These are phyloP conservation scores for Botrytis porri DNA, from an alignment of 2,329 filamentous ascomycete genomes.

Conservation along the genomic window DNA sequence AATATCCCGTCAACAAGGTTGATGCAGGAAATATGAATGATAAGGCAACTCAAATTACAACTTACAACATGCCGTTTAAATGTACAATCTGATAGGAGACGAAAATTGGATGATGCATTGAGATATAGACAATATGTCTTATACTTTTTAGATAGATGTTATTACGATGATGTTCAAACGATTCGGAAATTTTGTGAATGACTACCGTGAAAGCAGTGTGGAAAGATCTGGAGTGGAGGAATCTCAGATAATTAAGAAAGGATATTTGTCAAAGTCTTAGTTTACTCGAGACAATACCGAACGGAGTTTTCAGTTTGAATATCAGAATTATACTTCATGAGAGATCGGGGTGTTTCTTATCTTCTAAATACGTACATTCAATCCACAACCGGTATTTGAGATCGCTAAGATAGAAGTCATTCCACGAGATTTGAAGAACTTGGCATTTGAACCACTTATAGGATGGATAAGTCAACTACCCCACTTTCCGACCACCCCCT, in stretches of 20 bases:
- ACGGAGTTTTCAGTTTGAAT: neutral
- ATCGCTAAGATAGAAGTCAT: neutral
- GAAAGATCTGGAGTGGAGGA: neutral
- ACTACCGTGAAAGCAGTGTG: neutral
- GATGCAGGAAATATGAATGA: neutral
- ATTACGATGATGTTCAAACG: neutral
- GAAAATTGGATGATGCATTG: neutral
- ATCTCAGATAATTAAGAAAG: neutral
- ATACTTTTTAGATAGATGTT: neutral
- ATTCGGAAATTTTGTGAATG: neutral
- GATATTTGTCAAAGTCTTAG: accelerated
- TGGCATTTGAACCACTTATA: too few species aligned
- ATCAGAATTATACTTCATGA: neutral
- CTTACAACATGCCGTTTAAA: neutral
- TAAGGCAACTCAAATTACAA: neutral
- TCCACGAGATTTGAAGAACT: neutral
- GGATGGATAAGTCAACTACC: too few species aligned
- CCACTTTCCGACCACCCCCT: too few species aligned
- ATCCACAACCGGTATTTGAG: neutral
- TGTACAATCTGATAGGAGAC: neutral
- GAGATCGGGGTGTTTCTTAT: neutral
- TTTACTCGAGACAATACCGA: neutral
- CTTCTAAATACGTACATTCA: neutral
- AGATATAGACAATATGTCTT: neutral
- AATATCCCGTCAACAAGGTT: neutral